Percentiles rank a stretch among this genome's conserved stretches.
phyloP scores from a whole-genome alignment of 768 basidiomycete species.

The Pleurotus sapidus region DNA sequence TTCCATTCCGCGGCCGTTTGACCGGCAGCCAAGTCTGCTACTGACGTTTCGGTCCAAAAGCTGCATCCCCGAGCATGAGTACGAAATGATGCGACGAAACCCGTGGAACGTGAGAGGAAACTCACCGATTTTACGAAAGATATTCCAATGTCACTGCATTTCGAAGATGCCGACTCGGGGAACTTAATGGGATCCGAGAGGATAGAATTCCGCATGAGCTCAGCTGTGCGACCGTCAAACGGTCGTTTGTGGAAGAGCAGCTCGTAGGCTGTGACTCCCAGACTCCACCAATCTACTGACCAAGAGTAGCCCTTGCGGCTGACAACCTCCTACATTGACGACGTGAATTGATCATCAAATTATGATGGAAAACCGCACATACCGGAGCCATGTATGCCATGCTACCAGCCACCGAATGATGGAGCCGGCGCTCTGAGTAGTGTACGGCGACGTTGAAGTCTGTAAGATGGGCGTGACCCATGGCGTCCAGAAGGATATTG shows the following conservation, averaged over 20 bases:
- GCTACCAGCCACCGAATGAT: conserved; percentile 94
- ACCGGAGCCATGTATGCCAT: conserved; percentile 99
- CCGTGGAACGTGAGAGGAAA: conserved; percentile 12
- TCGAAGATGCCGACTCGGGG: conserved; percentile 62
- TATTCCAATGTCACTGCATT: conserved; percentile 65
- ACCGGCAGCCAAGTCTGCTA: conserved; percentile 77
- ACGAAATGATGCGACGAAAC: conserved; percentile 9
- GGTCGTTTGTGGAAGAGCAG: conserved; percentile 81
- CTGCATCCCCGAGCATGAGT: conserved; percentile 37
- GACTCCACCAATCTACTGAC: conserved; percentile 94
- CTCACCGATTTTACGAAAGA: conserved; percentile 66
- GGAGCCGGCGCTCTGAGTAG: conserved; percentile 83
- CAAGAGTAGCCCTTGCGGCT: conserved; percentile 90
- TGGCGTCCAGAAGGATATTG: conserved; percentile 91
- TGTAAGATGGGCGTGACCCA: conserved; percentile 93
- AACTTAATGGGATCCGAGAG: conserved; percentile 75
- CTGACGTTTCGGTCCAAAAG: conserved; percentile 80
- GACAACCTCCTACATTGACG: conserved; percentile 57
- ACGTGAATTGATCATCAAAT: neutral
- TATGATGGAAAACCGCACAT: neutral
- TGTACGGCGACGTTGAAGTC: conserved; percentile 99
- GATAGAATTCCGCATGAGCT: conserved; percentile 87
- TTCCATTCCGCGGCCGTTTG: conserved; percentile 65
- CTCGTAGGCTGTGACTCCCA: conserved; percentile 89
- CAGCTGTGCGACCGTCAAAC: conserved; percentile 87